A percentile compares a stretch with the other conserved stretches of the same genome.
Evolutionary conservation across 768 basidiomycete genomes (phyloP).

Genomic region (Trametes coccinea): DNA sequence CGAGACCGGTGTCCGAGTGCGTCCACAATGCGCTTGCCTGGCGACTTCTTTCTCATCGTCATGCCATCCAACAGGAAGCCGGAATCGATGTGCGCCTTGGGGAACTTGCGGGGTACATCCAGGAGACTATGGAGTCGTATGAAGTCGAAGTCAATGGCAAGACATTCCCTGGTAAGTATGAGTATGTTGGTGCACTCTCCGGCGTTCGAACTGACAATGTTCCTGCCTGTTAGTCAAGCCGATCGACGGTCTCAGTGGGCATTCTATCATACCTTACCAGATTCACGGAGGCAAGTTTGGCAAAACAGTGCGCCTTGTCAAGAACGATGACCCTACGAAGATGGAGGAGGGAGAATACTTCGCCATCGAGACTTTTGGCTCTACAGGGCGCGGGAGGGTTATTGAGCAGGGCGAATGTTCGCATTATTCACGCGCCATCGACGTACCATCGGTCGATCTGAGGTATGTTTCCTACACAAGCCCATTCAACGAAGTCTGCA

Average conservation of each 20-base stretch:
- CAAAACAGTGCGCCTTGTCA: constrained; percentile 83
- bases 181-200: not conserved
- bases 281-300: constrained; percentile 79
- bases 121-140: constrained; percentile 99
- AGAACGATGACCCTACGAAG: constrained; percentile 86
- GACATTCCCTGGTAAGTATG: constrained; percentile 64
- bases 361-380: constrained; percentile 98
- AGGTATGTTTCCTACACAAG: constrained; percentile 47
- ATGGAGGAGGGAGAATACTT: constrained; percentile 99
- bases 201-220: not conserved
- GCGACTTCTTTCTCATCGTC: not conserved
- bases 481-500: not conserved
- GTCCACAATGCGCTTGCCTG: constrained; percentile 18
- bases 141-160: constrained; percentile 93
- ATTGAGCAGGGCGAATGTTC: constrained; percentile 93
- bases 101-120: constrained; percentile 88
- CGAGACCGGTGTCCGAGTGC: constrained; percentile 83
- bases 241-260: constrained; percentile 92
- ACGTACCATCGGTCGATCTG: constrained; percentile 72
- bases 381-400: constrained; percentile 89
- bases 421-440: constrained; percentile 78
- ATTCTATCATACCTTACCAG: constrained; percentile 86
- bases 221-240: constrained; percentile 68
- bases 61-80: constrained; percentile 62
- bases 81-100: constrained; percentile 95